Percentiles rank a stretch among this genome's conserved stretches.
These are phyloP conservation scores for Myochromella boudieri DNA, from an alignment of 768 basidiomycete genomes.

Conservation along the genomic window DNA sequence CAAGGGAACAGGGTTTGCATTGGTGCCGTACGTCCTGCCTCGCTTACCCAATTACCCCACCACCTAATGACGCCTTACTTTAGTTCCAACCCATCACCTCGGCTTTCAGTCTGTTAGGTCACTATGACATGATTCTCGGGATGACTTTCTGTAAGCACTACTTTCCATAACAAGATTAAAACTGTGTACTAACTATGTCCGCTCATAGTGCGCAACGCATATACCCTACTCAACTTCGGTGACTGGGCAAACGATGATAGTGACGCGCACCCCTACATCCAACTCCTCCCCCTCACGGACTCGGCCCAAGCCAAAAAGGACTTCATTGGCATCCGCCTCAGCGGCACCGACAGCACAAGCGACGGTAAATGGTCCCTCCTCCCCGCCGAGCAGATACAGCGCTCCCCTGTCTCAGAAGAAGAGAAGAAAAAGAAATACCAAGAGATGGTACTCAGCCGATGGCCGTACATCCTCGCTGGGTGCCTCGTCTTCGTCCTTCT, in stretches of 20 bases:
- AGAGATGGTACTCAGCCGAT: constrained; percentile 64
- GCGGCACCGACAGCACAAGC: constrained; percentile 56
- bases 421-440: constrained; percentile 70
- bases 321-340: constrained; percentile 62
- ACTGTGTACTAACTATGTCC: constrained; percentile 5
- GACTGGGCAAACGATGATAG: constrained; percentile 55
- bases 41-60: no score
- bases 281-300: constrained; percentile 63
- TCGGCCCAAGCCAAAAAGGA: constrained; percentile 54
- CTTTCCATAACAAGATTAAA: neutral
- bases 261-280: constrained; percentile 62
- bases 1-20: constrained; percentile 60
- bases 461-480: constrained; percentile 71
- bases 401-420: constrained; percentile 60
- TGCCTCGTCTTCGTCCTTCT: constrained; percentile 51
- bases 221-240: constrained; percentile 73
- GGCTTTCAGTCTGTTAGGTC: constrained; percentile 73
- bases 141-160: constrained; percentile 68
- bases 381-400: constrained; percentile 53
- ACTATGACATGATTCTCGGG: constrained; percentile 82
- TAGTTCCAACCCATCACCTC: constrained; percentile 85
- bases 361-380: constrained; percentile 59
- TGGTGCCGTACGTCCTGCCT: constrained; percentile 52
- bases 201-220: constrained; percentile 67
- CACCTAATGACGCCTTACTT: no score